These are phyloP conservation scores for Trichomonas tenax DNA, from an alignment of 208 protist genomes.

Conservation along the genomic window DNA sequence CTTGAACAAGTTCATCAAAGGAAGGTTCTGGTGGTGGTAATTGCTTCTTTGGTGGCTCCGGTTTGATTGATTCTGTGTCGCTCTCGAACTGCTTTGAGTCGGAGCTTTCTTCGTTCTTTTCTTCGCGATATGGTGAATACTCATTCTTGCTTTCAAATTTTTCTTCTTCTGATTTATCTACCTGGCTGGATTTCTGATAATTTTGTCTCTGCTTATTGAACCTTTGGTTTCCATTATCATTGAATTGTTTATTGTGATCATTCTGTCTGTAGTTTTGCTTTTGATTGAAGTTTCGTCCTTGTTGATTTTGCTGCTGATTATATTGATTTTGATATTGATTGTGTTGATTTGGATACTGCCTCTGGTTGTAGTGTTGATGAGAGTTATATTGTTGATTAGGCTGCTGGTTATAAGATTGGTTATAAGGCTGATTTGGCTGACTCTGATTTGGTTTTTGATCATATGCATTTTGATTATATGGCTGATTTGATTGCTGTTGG, in stretches of 20 bases:
- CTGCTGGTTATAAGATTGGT: background rate
- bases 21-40: background rate
- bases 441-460: background rate
- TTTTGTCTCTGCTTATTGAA: too few relatives aligned
- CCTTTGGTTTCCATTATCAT: too few relatives aligned
- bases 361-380: background rate
- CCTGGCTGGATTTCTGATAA: too few relatives aligned
- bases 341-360: background rate
- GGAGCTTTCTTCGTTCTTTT: too few relatives aligned
- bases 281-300: background rate
- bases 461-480: background rate
- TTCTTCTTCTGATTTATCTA: too few relatives aligned
- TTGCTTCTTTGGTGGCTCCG: too few relatives aligned
- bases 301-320: background rate
- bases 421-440: background rate
- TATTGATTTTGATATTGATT: background rate
- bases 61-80: background rate
- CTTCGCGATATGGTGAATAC: too few relatives aligned
- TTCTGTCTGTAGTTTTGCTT: background rate
- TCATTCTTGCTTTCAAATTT: too few relatives aligned
- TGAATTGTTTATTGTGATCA: background rate
- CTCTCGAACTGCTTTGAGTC: background rate
- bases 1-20: background rate
- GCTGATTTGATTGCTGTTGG: background rate
- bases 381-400: background rate